A percentile compares a stretch with the other conserved stretches of the same genome.
These are phyloP conservation scores for Aspergillus luchuensis DNA, from an alignment of 2,329 filamentous ascomycete genomes.

Conservation along the genomic window DNA sequence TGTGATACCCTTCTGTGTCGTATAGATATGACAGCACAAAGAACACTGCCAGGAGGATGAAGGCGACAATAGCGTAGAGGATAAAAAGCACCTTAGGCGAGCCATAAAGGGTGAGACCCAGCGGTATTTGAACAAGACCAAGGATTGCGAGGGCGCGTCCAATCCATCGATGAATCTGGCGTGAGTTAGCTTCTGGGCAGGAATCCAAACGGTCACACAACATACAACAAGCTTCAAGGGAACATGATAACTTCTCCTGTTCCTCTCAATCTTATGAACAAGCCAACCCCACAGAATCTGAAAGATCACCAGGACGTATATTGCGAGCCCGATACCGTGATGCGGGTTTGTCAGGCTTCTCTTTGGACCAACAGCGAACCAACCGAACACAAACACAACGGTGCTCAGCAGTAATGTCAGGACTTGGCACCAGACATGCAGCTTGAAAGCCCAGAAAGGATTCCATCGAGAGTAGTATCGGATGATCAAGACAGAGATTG, in stretches of 20 bases:
- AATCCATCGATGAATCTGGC: constrained; percentile 82
- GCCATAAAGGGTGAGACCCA: constrained; percentile 89
- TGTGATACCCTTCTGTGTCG: constrained; percentile 51
- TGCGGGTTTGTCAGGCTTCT: constrained; percentile 66
- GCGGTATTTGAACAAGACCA: constrained; percentile 81
- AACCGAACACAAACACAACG: constrained; percentile 63
- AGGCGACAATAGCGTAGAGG: constrained; percentile 77
- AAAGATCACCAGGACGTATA: constrained; percentile 62
- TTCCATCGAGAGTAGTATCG: constrained; percentile 61
- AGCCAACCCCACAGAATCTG: constrained; percentile 62
- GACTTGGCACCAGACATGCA: constrained; percentile 66
- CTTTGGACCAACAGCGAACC: constrained; percentile 63
- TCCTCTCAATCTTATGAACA: constrained; percentile 57
- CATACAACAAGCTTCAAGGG: constrained; percentile 61
- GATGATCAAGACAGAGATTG: constrained; percentile 60
- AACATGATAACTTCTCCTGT: constrained; percentile 55
- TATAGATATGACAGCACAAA: constrained; percentile 77
- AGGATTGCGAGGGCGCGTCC: constrained; percentile 77
- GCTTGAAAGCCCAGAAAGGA: constrained; percentile 57
- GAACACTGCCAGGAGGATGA: constrained; percentile 70
- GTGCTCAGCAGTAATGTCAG: constrained; percentile 63
- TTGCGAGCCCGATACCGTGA: constrained; percentile 66
- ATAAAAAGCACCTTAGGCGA: constrained; percentile 85
- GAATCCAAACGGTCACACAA: constrained; percentile 4
- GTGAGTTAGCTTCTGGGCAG: constrained; percentile 37